phyloP scores from a whole-genome alignment of 73 alveolate genomes.

The Uronychia setigera region DNA sequence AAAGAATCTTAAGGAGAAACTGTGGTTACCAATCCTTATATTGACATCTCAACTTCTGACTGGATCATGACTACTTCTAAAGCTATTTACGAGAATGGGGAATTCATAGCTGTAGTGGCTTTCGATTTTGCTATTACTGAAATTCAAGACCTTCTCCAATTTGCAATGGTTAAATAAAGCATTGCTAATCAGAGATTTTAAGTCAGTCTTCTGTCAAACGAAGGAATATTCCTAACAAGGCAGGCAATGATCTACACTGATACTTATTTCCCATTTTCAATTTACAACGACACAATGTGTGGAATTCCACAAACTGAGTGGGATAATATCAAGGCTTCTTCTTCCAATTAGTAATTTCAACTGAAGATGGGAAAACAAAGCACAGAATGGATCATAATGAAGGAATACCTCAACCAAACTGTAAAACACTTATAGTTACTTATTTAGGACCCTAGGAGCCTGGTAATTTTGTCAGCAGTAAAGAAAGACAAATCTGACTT shows the following conservation, averaged over 20 bases:
- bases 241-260: neutral
- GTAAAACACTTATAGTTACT: neutral
- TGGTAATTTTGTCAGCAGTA: neutral
- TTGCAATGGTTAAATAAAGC: neutral
- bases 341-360: neutral
- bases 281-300: neutral
- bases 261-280: neutral
- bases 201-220: neutral
- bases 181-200: too few species aligned
- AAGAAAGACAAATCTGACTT: neutral
- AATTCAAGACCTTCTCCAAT: neutral
- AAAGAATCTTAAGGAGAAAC: neutral
- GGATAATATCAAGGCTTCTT: neutral
- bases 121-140: neutral
- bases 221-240: neutral
- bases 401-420: neutral
- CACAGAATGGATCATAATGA: neutral
- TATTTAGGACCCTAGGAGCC: neutral
- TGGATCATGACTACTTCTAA: neutral
- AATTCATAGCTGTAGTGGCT: neutral
- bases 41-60: neutral
- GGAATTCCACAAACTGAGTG: neutral
- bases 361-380: neutral
- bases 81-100: neutral
- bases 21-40: neutral